Conservation (phyloP, 345 rosid species). For the Raphanus sativus region DNA sequence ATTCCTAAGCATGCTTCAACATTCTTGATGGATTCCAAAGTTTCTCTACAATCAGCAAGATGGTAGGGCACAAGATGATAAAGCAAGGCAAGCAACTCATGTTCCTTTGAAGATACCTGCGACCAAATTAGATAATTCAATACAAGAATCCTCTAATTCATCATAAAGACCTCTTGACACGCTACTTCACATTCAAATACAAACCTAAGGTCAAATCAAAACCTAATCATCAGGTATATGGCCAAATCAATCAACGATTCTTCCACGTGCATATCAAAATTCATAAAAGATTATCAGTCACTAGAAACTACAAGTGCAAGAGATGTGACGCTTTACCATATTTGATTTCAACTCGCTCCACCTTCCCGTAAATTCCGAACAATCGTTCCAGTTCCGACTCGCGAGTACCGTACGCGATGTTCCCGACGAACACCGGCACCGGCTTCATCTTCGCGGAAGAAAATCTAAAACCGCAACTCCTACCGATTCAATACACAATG, state of each 20-base stretch:
- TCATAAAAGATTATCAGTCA: neutral
- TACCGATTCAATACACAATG: too few species aligned
- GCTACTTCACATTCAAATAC: neutral
- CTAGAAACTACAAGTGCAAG: too few species aligned
- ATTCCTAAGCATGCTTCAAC: constrained; percentile 69
- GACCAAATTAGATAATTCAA: constrained; percentile 85
- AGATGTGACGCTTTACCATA: too few species aligned
- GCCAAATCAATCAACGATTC: neutral
- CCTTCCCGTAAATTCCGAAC: too few species aligned
- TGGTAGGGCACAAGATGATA: constrained; percentile 36
- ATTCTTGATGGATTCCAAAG: constrained; percentile 37
- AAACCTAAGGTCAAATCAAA: neutral
- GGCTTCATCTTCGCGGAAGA: too few species aligned
- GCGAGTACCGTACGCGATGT: too few species aligned
- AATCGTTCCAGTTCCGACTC: too few species aligned
- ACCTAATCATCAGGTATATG: too few species aligned
- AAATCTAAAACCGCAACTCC: too few species aligned
- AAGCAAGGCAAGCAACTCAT: constrained; percentile 70
- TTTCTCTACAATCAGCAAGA: constrained; percentile 36
- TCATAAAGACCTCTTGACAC: neutral
- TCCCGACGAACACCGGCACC: too few species aligned
- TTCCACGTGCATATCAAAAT: neutral
- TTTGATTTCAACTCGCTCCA: too few species aligned
- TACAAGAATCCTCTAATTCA: constrained; percentile 42
- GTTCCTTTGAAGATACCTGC: constrained; percentile 80